Evolutionary conservation across 768 basidiomycete species (phyloP), one percentile per base, ranked within the genome.

Genomic region (Tylopilus sp.): DNA sequence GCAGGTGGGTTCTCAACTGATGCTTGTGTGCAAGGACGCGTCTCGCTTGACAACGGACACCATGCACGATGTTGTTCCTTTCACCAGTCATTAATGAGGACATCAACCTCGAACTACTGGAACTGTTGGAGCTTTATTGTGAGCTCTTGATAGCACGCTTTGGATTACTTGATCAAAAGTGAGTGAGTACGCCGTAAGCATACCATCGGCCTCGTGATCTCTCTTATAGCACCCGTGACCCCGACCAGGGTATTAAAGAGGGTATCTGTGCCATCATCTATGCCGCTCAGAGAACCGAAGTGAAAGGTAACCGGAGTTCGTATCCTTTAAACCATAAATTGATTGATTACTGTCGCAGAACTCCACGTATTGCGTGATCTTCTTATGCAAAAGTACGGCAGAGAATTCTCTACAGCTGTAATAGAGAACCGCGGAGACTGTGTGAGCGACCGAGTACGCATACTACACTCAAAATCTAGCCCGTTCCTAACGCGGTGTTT

Each of bases 141-240:
- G 97, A 99, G 65, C 80, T 96, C n/a, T 72, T 98, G 19, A 77
- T 95, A 22, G 92, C 96, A 10, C 82, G 97, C 43, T 98, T 98
- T 63, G 89, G 90, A 11, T 72, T 98, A 26, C 78, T 99, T 42
- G 97, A 99, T 63, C 84, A 89, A 66, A 87, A 81, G 94, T 96
- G 57, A 65, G 84, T 71, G 14, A 50, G 29, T 30, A 11, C 29
- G 34, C 3, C 24, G 14, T 19, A 53, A 42, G 25, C 34, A 41
- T 51, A 48, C 56, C 38, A 30, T 53, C 31, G 48, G 31, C 37
- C 43, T 28, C 41, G 31, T 52, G 42, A 58, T 38, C 34, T 30
- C 52, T 52, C 26, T 50, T 42, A 45, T 57, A 92, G 90, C 66
- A 74, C 81, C 21, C 83, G 84, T 50, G 89, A 91, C 64, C 94